Conservation (phyloP, 2,329 filamentous ascomycete genomes). For the Fusarium armeniacum region DNA sequence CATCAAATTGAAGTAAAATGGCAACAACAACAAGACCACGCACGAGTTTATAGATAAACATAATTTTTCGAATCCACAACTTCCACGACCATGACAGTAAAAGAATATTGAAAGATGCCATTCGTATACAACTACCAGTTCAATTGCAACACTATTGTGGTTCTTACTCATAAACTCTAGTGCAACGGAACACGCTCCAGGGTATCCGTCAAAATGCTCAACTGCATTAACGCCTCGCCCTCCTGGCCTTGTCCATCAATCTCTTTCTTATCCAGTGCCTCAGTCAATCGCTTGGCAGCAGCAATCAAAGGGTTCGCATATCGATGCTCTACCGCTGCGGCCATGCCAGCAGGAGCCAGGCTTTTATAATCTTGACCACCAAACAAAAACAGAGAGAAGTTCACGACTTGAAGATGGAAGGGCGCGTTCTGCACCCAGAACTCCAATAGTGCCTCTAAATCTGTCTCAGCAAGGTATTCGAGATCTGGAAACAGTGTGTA, state of each 20-base stretch:
- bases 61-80: not conserved
- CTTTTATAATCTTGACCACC: conserved; percentile 60
- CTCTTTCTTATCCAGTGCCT: conserved; percentile 53
- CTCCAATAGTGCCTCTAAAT: conserved; percentile 61
- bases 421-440: conserved; percentile 67
- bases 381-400: conserved; percentile 72
- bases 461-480: conserved; percentile 60
- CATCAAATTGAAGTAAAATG: not conserved
- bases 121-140: conserved; percentile 10
- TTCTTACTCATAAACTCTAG: conserved; percentile 40
- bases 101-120: conserved; percentile 1
- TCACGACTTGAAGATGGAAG: conserved; percentile 71
- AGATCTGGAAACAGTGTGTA: conserved; percentile 73
- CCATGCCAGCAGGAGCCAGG: conserved; percentile 69
- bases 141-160: conserved; percentile 22
- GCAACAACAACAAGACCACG: not conserved
- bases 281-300: conserved; percentile 57
- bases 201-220: conserved; percentile 60
- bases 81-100: not conserved
- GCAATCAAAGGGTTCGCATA: conserved; percentile 68
- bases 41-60: not conserved
- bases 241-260: conserved; percentile 51
- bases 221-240: conserved; percentile 55
- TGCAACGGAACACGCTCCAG: conserved; percentile 60
- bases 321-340: conserved; percentile 69